Percentiles rank a stretch among this genome's conserved stretches.
These are phyloP conservation scores for Schoenoplectus tabernaemontani DNA, from an alignment of 202 grass and related monocot species.

Conservation along the genomic window DNA sequence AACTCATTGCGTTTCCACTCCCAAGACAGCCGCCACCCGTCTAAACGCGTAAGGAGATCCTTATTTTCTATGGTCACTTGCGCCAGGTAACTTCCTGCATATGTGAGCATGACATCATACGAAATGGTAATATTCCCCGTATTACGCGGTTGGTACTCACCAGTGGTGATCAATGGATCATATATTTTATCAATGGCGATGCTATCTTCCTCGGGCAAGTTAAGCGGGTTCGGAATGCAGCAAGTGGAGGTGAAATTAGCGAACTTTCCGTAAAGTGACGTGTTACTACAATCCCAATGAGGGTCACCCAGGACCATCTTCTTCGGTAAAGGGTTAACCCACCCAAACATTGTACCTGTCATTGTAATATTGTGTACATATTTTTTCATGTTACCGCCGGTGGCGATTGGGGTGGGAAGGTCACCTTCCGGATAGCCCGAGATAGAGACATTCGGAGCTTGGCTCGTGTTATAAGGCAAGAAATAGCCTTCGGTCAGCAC, in stretches of 20 bases:
- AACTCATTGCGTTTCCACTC: conserved; percentile 59
- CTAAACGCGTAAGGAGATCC: conserved; percentile 50
- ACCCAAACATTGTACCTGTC: conserved; percentile 52
- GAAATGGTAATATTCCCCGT: conserved; percentile 59
- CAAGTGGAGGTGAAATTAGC: conserved; percentile 32
- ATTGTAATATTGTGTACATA: conserved; percentile 35
- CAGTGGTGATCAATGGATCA: not conserved
- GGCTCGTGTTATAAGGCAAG: conserved; percentile 53
- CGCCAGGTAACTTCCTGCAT: conserved; percentile 47
- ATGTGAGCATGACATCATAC: conserved; percentile 59
- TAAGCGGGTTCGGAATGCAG: conserved; percentile 28
- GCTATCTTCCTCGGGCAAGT: not conserved
- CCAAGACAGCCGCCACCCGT: conserved; percentile 69
- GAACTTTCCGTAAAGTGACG: conserved; percentile 26
- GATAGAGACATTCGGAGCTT: conserved; percentile 22
- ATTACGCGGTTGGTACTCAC: conserved; percentile 24
- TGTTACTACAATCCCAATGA: conserved; percentile 26
- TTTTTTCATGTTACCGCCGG: conserved; percentile 34
- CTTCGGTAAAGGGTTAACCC: conserved; percentile 4
- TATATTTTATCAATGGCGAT: not conserved
- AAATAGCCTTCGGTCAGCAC: conserved; percentile 38
- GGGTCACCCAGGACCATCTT: conserved; percentile 20
- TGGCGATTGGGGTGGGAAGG: conserved; percentile 63
- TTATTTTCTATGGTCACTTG: conserved; percentile 62
- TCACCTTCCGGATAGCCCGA: conserved; percentile 53